Evolutionary conservation across 139 green algal species (phyloP).

Genomic region (Picochlorum costavermella): DNA sequence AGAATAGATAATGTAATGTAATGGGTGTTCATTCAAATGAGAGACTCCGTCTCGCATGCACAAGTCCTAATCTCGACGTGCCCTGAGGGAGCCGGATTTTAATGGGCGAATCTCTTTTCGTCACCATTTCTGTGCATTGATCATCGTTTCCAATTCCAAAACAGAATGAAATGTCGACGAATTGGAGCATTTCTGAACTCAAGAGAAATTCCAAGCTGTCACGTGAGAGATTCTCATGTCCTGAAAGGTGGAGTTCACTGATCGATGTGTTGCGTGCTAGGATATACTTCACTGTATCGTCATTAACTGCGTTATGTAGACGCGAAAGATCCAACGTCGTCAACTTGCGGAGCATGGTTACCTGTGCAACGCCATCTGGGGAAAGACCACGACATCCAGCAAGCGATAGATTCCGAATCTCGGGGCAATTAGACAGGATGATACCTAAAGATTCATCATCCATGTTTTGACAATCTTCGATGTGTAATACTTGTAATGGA

Average conservation of each 20-base stretch:
- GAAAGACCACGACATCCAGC: slow-evolving; percentile 1
- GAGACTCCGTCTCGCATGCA: not conserved
- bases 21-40: too few relatives aligned
- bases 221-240: not conserved
- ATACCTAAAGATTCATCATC: not conserved
- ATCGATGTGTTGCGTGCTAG: not conserved
- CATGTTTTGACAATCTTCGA: not conserved
- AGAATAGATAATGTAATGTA: not conserved
- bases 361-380: not conserved
- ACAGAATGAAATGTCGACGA: slow-evolving; percentile 3
- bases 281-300: not conserved
- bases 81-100: not conserved
- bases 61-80: not conserved
- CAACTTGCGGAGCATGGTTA: slow-evolving; percentile 4
- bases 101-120: not conserved
- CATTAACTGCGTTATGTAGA: not conserved
- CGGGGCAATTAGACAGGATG: not conserved
- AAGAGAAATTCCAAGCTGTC: not conserved
- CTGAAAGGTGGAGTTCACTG: not conserved
- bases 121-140: not conserved
- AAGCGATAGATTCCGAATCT: not conserved
- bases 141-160: slow-evolving; percentile 3
- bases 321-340: slow-evolving; percentile 14
- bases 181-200: not conserved
- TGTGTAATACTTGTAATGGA: not conserved